Conservation (phyloP, 1,139 yeast genomes). For the Sugiyamaella sp. region DNA sequence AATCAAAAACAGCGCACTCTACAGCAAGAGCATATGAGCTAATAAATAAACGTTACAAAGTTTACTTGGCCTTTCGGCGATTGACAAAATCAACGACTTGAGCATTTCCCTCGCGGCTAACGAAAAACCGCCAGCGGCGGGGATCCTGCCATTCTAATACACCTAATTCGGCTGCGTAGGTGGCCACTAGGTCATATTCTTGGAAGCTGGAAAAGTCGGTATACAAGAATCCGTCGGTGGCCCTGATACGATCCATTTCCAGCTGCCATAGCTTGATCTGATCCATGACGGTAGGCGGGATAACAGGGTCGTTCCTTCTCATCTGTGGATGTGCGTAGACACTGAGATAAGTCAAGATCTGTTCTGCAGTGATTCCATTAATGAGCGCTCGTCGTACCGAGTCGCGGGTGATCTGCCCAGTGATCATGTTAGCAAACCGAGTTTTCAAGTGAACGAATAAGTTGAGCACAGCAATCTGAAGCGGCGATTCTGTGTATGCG, state of each 20-base stretch:
- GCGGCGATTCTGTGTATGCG: conserved; percentile 92
- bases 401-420: conserved; percentile 92
- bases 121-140: conserved; percentile 68
- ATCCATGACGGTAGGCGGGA: conserved; percentile 96
- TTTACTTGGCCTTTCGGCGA: conserved; percentile 45
- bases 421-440: conserved; percentile 87
- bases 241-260: conserved; percentile 88
- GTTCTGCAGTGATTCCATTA: conserved; percentile 95
- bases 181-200: conserved; percentile 72
- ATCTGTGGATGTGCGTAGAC: conserved; percentile 95
- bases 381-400: conserved; percentile 80
- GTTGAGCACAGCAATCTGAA: conserved; percentile 90
- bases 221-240: conserved; percentile 85
- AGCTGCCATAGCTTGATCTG: conserved; percentile 96
- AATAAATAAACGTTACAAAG: no score
- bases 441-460: conserved; percentile 83
- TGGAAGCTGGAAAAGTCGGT: conserved; percentile 78
- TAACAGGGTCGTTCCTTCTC: conserved; percentile 53
- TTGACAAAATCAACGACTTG: conserved; percentile 88
- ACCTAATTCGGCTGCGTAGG: conserved; percentile 89
- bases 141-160: conserved; percentile 85
- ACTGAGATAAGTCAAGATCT: conserved; percentile 83
- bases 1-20: no score
- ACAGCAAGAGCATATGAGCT: no score
- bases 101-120: conserved; percentile 84